Evolutionary conservation across 2,329 filamentous ascomycete species (phyloP).

Genomic region (Niveomyces coronatus): DNA sequence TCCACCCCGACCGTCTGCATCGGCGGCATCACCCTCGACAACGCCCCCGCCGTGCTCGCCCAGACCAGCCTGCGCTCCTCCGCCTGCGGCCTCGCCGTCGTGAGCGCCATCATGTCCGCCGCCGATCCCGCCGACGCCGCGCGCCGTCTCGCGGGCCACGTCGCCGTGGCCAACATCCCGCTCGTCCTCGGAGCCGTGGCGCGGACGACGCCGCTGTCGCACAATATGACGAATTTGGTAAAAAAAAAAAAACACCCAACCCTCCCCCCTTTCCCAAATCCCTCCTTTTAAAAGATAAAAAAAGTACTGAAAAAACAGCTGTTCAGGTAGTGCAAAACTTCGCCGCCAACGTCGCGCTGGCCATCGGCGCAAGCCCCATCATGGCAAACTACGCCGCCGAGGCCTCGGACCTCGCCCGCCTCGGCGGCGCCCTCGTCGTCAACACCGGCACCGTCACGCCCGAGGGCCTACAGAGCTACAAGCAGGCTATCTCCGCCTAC

Average conservation of each 20-base stretch:
- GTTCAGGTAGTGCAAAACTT: slow-evolving; percentile 85
- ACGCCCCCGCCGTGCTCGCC: slow-evolving; percentile 63
- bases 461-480: slow-evolving; percentile 61
- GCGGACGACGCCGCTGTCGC: slow-evolving; percentile 59
- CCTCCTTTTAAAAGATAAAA: not conserved
- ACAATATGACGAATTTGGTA: slow-evolving; percentile 94
- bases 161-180: slow-evolving; percentile 39
- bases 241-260: slow-evolving; percentile 1
- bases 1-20: slow-evolving; percentile 66
- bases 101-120: slow-evolving; percentile 77
- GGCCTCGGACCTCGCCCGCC: slow-evolving; percentile 65
- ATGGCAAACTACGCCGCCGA: slow-evolving; percentile 86
- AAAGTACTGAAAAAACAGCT: too few relatives aligned
- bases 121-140: slow-evolving; percentile 55
- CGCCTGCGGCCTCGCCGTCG: slow-evolving; percentile 76
- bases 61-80: slow-evolving; percentile 43
- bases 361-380: slow-evolving; percentile 79
- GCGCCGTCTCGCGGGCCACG: slow-evolving; percentile 36
- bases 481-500: slow-evolving; percentile 68
- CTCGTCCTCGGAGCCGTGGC: slow-evolving; percentile 51
- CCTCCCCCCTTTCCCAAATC: not conserved
- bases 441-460: slow-evolving; percentile 92
- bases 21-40: slow-evolving; percentile 73
- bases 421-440: slow-evolving; percentile 72
- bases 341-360: slow-evolving; percentile 79